Evolutionary conservation across 495 filamentous ascomycete species (phyloP), one percentile per base, ranked within the genome.

Genomic region (Lepidopterella palustris): DNA sequence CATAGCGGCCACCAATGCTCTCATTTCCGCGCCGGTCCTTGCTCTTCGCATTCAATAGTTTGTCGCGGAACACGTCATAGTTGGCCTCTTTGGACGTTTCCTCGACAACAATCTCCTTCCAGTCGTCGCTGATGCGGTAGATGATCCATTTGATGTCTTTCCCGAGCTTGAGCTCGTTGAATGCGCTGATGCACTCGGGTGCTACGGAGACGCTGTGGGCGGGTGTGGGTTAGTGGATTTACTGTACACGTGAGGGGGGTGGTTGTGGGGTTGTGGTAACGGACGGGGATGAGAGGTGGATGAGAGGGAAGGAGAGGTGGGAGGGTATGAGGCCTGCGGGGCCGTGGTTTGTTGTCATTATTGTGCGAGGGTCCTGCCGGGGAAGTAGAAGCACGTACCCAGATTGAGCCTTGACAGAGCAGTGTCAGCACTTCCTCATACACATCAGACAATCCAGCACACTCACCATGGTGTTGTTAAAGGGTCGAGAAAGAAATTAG

Each of bases 51-150:
- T 80, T 81, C 61, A 87, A 72, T 57, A 96, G 85, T 81, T 87
- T 88, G 69, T 84, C 75, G 65, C 88, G 87, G 82, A 96, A 95
- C 59, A 71, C 75, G 3, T 59, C 54, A 61, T 70, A 79, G 62
- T 74, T 65, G 20, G 49, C 58, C 11, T 74, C 64, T 0, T 52
- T 70, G 57, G 84, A 84, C 60, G 83, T 80, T 65, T 95, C 88
- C 35, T 87, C 84, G 67, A 97, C 82, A 45, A 87, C 87, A 71
- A 97, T 91, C 68, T 87, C 73, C 76, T 88, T 93, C 84, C 88
- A 88, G 82, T 96, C 84, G 76, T 95, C 90, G 64, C 87, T 82
- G 70, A 98, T 86, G 82, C 96, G 96, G 87, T 85, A 97, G 84
- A 98, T 88, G 78, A 98, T 87, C 79, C 84, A 98, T 79, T 95